Base-by-base conservation (phyloP, 192 early-diverging fungal species). In the Backusella macrospora region DNA sequence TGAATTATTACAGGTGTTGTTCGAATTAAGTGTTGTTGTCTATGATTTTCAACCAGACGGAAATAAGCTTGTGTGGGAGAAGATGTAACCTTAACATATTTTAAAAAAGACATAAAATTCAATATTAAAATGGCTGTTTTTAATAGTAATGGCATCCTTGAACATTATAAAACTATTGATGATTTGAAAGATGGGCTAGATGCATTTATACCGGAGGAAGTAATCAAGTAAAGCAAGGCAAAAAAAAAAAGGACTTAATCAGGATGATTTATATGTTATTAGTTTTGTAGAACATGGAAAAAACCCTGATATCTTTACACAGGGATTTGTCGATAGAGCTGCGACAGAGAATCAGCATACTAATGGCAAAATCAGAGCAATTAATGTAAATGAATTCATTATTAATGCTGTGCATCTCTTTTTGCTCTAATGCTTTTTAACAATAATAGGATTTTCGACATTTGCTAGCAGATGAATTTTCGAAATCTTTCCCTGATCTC, bases 321-420 rank as follows among this genome's bases (percentile, higher is more conserved):
- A 85, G 71, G 79, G 75, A 39, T 87, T 87, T 73, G 75, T 85
- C 48, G 82, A 83, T 44, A 65, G 83, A 67, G 80, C 82, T 34
- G 86, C 82, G 23, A 84, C 80, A 47, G 86, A 87, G 55, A 87
- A 87, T 43, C 86, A 87, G 42, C 85, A 82, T 63, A 87, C 86
- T 0, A 85, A 87, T 48, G 86, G 86, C 62, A 87, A 87, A 46
- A 82, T 87, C 63, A 72, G 77, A 23, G 83, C 86, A 10, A 76
- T 87, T 23, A 77, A 83, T 66, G 86, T 81, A 83, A 74, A 73
- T 47, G 23, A 18, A 21, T 45, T 44, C 18, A 9, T 16, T 39
- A 13, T 21, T 59, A 5, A 29, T 8, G 21, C 63, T 14, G 5
- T 6, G 21, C 34, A 26, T 26, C 44, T 16, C 29, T n/a, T 38